Conservation (phyloP, 108 stramenopile species). For the Cylindrotheca closterium region DNA sequence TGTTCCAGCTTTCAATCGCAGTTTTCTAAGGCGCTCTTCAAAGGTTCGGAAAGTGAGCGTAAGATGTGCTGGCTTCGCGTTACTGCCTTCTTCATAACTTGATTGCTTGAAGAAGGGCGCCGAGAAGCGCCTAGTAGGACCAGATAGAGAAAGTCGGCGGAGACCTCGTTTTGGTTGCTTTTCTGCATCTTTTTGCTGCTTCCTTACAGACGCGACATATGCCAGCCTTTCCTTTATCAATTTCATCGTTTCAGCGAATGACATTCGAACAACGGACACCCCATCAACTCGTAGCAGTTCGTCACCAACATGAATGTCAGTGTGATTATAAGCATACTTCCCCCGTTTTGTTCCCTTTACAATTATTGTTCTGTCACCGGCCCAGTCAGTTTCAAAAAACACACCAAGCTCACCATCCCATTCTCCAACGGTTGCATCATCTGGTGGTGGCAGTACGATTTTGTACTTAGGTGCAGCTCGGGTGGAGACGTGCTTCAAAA, state of each 20-base stretch:
- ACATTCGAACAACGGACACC: constrained; percentile 48
- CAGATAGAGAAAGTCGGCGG: constrained; percentile 17
- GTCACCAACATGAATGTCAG: constrained; percentile 90
- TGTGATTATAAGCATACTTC: constrained; percentile 75
- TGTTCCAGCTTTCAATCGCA: constrained; percentile 56
- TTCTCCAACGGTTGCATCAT: constrained; percentile 15
- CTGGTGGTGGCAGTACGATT: constrained; percentile 65
- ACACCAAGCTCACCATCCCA: constrained; percentile 88
- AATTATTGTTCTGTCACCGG: constrained; percentile 72
- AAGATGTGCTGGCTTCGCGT: constrained; percentile 24
- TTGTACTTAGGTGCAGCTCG: constrained; percentile 80
- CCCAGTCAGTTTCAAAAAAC: constrained; percentile 95
- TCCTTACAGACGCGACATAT: constrained; percentile 11
- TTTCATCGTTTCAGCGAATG: constrained; percentile 89
- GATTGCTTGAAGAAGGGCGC: background rate
- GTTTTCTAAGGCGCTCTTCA: constrained; percentile 83
- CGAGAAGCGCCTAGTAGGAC: constrained; percentile 8
- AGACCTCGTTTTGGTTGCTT: constrained; percentile 2
- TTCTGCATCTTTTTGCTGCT: constrained; percentile 4
- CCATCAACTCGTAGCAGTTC: constrained; percentile 87
- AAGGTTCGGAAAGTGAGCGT: constrained; percentile 84
- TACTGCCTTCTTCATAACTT: constrained; percentile 1
- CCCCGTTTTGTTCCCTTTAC: constrained; percentile 89
- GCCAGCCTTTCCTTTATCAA: constrained; percentile 50
- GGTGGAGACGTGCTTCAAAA: constrained; percentile 68